Evolutionary conservation across 345 rosid species (phyloP).

Genomic region (Salix brachista): DNA sequence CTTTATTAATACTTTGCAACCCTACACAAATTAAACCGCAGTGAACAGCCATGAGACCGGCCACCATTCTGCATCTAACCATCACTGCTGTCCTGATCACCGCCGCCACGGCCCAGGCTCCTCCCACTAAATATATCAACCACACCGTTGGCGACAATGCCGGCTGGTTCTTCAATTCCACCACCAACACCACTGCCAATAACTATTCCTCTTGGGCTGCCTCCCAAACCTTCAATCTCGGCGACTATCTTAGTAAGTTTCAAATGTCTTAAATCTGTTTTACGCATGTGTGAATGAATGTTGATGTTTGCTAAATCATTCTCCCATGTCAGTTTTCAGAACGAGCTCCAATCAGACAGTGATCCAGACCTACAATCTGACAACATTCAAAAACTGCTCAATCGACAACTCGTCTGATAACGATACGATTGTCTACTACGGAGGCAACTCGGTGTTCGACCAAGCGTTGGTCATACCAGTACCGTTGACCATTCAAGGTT

Average conservation of each 20-base stretch:
- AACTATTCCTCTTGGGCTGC: conserved; percentile 59
- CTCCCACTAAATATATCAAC: conserved; percentile 36
- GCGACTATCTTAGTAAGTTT: conserved; percentile 58
- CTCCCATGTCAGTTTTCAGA: conserved; percentile 37
- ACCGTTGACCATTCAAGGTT: conserved; percentile 45
- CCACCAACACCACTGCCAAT: conserved; percentile 40
- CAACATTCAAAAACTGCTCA: conserved; percentile 44
- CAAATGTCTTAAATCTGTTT: neutral
- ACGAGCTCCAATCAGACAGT: conserved; percentile 56
- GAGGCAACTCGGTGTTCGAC: conserved; percentile 35
- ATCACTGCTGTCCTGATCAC: conserved; percentile 30
- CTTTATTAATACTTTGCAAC: neutral
- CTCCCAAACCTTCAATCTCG: conserved; percentile 45
- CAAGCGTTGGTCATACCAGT: conserved; percentile 33
- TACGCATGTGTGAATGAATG: neutral
- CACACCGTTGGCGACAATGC: conserved; percentile 49
- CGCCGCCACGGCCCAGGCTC: conserved; percentile 20
- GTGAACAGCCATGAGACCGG: conserved; percentile 17
- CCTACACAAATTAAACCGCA: neutral
- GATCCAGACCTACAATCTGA: conserved; percentile 50
- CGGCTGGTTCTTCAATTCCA: conserved; percentile 55
- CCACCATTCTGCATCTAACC: conserved; percentile 20
- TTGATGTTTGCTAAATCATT: neutral
- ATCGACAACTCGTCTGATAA: conserved; percentile 35
- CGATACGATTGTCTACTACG: conserved; percentile 43